Evolutionary conservation across 2,329 filamentous ascomycete species (phyloP).

Genomic region (Diaporthe humulicola): DNA sequence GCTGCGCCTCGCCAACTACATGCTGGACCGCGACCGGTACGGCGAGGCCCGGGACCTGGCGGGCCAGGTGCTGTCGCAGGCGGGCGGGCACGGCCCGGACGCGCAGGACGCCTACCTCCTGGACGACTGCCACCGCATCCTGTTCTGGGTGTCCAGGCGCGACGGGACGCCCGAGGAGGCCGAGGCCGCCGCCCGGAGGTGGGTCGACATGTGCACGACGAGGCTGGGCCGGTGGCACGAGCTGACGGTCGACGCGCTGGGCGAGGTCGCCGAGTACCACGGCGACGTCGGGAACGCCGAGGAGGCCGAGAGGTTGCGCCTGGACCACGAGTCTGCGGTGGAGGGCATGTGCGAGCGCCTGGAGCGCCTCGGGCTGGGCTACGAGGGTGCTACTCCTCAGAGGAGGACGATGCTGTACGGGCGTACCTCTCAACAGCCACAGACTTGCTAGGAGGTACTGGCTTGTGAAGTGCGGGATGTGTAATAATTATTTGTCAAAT

Average conservation of each 20-base stretch:
- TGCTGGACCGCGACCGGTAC: conserved; percentile 16
- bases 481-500: not conserved
- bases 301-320: not conserved
- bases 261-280: conserved; percentile 20
- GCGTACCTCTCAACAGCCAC: not conserved
- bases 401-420: conserved; percentile 25
- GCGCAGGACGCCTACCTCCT: conserved; percentile 27
- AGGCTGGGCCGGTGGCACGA: conserved; percentile 23
- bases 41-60: not conserved
- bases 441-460: no score
- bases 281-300: not conserved
- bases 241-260: conserved; percentile 31
- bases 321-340: conserved; percentile 5
- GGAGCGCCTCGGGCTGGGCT: conserved; percentile 3
- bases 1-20: conserved; percentile 26
- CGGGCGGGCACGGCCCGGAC: not conserved
- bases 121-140: conserved; percentile 27
- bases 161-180: conserved; percentile 6
- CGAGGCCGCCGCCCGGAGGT: not conserved
- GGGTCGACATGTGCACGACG: conserved; percentile 17
- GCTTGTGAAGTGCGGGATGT: not conserved
- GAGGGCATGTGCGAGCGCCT: conserved; percentile 23
- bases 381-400: conserved; percentile 1
- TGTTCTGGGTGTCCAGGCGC: not conserved
- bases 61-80: not conserved